Conservation (phyloP, 768 basidiomycete genomes). For the Porphyrellus cyaneotinctus region DNA sequence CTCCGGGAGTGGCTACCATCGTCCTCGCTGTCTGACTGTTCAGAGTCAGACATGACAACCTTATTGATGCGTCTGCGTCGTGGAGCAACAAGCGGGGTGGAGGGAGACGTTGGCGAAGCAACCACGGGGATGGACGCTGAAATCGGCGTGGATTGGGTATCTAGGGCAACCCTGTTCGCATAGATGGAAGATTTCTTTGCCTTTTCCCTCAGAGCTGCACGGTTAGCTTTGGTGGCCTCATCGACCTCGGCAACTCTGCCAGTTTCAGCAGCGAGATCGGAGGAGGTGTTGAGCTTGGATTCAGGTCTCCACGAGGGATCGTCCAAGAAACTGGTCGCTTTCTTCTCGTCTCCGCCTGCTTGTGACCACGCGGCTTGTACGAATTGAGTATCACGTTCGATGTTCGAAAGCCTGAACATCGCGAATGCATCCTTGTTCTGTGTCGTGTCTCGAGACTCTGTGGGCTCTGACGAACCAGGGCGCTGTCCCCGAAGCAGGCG, state of each 20-base stretch:
- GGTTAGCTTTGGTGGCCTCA: conserved; percentile 64
- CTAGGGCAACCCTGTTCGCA: conserved; percentile 56
- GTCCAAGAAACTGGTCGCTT: conserved; percentile 53
- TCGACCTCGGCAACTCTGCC: conserved; percentile 72
- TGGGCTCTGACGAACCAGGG: conserved; percentile 29
- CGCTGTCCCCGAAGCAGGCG: conserved; percentile 53
- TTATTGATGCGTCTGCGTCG: conserved; percentile 55
- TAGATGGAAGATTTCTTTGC: conserved; percentile 83
- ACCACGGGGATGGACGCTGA: conserved; percentile 31
- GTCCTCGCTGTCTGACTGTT: conserved; percentile 47
- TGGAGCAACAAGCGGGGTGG: conserved; percentile 39
- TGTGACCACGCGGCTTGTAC: conserved; percentile 67
- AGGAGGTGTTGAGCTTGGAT: conserved; percentile 4
- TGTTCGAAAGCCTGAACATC: conserved; percentile 62
- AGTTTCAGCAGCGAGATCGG: conserved; percentile 32
- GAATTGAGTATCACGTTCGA: conserved; percentile 34
- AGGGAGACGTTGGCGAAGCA: conserved; percentile 37
- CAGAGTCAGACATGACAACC: conserved; percentile 60
- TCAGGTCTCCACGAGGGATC: conserved; percentile 53
- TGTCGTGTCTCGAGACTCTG: conserved; percentile 20
- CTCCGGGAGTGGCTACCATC: conserved; percentile 35
- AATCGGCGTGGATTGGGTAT: conserved; percentile 40
- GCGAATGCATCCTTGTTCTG: conserved; percentile 37
- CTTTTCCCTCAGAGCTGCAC: conserved; percentile 65
- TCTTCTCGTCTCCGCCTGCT: conserved; percentile 55